Base-by-base conservation (phyloP, 1,139 yeast genomes). In the Candida tropicalis region DNA sequence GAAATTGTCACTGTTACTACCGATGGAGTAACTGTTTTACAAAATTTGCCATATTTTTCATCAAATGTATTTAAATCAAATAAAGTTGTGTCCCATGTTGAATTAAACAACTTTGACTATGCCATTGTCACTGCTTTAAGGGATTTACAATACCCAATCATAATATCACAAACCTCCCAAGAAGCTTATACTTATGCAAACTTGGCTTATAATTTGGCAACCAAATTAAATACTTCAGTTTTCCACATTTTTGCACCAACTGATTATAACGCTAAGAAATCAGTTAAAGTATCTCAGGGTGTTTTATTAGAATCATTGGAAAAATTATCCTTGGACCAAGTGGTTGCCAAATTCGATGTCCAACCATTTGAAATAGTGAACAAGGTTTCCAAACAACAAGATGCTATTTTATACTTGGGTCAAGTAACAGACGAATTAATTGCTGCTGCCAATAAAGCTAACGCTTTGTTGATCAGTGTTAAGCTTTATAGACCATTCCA, bases 401-500 rank as follows among this genome's bases (percentile, higher is more conserved):
- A 79, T 49, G 78, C 83, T 1, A 63, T 84, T 25, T 73, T 88
- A 13, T 70, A 81, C 44, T 73, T 87, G 52, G 93, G 95, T 44
- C 75, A 81, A 44, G 66, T 79, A 35, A 66, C 70, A 26, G 67
- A 71, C 5, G 73, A 73, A 5, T 66, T 84, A 38, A 54, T 66
- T 5, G 58, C 68, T 4, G 68, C 76, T 10, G 73, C 77, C 28
- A 59, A 70, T 31, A 63, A 73, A 18, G 58, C 65, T 40, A 64
- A 70, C 35, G 70, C 75, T 11, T 79, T 84, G 23, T 58, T 87
- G 33, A 65, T 86, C 31, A 68, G 81, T 5, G 70, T 87, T 39
- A 79, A 84, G 34, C 76, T 80, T 23, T 85, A 84, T 66, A 76
- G 86, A 55, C 97, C 97, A 11, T 87, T 89, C 69, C 68, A 76